phyloP scores from a whole-genome alignment of 768 basidiomycete genomes.

The Basidioascus undulatus region DNA sequence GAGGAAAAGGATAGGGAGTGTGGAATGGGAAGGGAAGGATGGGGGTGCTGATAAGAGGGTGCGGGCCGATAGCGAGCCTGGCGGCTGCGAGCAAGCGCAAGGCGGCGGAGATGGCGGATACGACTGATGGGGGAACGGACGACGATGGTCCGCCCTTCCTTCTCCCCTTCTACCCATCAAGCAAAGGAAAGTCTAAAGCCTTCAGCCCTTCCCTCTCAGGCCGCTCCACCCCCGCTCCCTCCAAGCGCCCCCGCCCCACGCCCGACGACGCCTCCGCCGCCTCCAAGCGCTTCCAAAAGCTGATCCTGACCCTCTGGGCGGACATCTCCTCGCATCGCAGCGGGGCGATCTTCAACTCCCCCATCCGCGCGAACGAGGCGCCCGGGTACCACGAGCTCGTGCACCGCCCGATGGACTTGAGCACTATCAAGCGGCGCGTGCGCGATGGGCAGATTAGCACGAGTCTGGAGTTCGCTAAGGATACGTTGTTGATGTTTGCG shows the following conservation, averaged over 20 bases:
- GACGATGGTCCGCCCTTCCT: neutral
- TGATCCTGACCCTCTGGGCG: constrained; percentile 56
- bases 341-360: constrained; percentile 73
- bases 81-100: neutral
- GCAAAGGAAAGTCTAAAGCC: constrained; percentile 33
- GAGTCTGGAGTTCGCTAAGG: constrained; percentile 69
- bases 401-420: constrained; percentile 84
- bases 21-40: constrained; percentile 7
- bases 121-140: too few relatives aligned
- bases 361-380: constrained; percentile 67
- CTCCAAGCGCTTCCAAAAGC: constrained; percentile 46
- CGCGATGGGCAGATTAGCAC: constrained; percentile 60
- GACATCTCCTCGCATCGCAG: constrained; percentile 65
- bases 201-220: neutral
- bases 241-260: too few relatives aligned
- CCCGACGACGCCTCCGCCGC: constrained; percentile 7
- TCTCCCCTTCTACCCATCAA: neutral
- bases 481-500: constrained; percentile 79
- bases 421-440: constrained; percentile 65
- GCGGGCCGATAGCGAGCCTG: neutral
- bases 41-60: neutral
- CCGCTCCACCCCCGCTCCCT: neutral
- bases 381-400: constrained; percentile 81
- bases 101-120: neutral
- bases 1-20: neutral